Evolutionary conservation across 148 eudicot genomes (phyloP), one percentile per base, ranked within the genome.

Genomic region (Nepenthes mirabilis): DNA sequence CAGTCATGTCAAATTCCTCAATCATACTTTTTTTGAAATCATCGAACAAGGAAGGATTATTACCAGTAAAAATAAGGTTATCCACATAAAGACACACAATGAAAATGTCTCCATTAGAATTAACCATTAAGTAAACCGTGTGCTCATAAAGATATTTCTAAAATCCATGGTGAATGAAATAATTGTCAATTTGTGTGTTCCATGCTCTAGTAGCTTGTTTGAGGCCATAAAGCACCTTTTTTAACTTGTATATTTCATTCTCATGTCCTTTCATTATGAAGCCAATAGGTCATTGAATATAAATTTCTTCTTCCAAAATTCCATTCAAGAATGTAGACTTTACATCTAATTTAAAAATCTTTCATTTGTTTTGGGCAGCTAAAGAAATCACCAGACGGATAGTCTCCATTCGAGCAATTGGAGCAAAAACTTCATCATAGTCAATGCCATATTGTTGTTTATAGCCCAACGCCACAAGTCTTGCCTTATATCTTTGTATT

Each of bases 31-130:
- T 12, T 43, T 3, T 36, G 43, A 35, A 57, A 13, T 57, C 55
- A 11, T 4, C 5, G 32, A 52, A 9, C 23, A 55, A 32, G 58
- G 36, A 2, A 32, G 2, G 11, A 59, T 45, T 14, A 59, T 59
- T 59, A 12, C 62, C 35, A 43, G 50, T 59, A 43, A 40, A 59
- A n/a, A 43, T 43, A 33, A 59, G 6, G 14, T 59, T 51, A 59
- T 59, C 34, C 11, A 37, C 61, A 58, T 58, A 58, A 3, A 58
- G 37, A 36, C 47, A 37, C 5, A 58, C 61, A 36, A 58, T 36
- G 8, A 58, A 36, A 1, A 59, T 59, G 2, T 59, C 36, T 1
- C 50, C 50, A 43, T n/a, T n/a, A n/a, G n/a, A n/a, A n/a, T n/a
- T n/a, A n/a, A n/a, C n/a, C n/a, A n/a, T n/a, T n/a, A n/a, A n/a